These are phyloP conservation scores for Pseudogymnoascus sp. DNA, from an alignment of 2,329 filamentous ascomycete genomes.

Conservation along the genomic window DNA sequence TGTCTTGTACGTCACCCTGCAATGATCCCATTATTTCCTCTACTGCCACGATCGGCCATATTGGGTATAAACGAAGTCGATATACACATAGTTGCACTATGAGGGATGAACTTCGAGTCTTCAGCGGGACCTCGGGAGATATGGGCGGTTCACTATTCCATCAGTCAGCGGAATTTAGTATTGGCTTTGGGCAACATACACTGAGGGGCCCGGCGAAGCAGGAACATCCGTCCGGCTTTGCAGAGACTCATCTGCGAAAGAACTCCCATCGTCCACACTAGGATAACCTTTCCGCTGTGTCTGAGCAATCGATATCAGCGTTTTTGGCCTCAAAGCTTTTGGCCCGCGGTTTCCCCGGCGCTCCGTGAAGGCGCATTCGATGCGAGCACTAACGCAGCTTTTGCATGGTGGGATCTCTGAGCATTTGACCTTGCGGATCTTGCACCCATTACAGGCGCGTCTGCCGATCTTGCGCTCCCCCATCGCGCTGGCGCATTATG, in stretches of 20 bases:
- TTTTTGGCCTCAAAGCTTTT: conserved; percentile 36
- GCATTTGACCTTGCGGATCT: conserved; percentile 44
- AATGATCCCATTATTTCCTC: conserved; percentile 34
- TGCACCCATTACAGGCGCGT: conserved; percentile 43
- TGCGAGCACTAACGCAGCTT: conserved; percentile 35
- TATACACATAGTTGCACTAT: conserved; percentile 26
- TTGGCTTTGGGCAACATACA: background rate
- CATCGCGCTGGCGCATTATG: conserved; percentile 1
- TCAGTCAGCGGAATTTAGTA: background rate
- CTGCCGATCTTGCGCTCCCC: conserved; percentile 24
- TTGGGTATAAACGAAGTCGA: conserved; percentile 40
- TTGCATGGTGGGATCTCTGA: conserved; percentile 38
- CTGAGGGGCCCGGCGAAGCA: background rate
- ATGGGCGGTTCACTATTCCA: background rate
- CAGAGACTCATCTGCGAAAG: background rate
- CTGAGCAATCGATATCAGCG: conserved; percentile 34
- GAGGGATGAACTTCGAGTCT: conserved; percentile 16
- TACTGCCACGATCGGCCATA: conserved; percentile 43
- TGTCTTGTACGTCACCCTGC: conserved; percentile 27
- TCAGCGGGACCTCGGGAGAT: background rate
- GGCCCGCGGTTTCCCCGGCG: conserved; percentile 38
- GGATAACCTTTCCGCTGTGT: conserved; percentile 19
- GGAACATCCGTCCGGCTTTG: background rate
- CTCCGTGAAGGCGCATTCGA: conserved; percentile 43
- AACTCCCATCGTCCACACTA: background rate